A percentile compares a stretch with the other conserved stretches of the same genome.
These are phyloP conservation scores for Filobasidium wieringae DNA, from an alignment of 768 basidiomycete species.

Conservation along the genomic window DNA sequence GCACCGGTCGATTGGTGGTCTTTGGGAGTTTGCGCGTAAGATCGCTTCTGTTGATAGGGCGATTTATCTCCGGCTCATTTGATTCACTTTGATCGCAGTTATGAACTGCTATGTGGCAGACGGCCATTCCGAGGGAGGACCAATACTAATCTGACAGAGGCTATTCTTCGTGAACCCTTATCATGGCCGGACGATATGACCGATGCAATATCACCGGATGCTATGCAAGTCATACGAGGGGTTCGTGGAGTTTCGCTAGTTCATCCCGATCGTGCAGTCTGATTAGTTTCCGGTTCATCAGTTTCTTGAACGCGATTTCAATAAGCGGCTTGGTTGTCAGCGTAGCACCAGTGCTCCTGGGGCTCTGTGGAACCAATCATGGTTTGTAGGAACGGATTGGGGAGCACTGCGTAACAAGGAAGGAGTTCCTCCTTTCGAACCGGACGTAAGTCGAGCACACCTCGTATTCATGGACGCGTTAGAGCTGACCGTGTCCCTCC, in stretches of 20 bases:
- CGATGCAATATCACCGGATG: conserved; percentile 60
- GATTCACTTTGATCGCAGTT: conserved; percentile 16
- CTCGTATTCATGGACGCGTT: too few relatives aligned
- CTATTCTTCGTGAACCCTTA: conserved; percentile 75
- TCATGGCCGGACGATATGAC: conserved; percentile 85
- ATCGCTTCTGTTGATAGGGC: neutral
- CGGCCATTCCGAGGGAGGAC: conserved; percentile 88
- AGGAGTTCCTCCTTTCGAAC: conserved; percentile 69
- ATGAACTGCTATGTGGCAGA: conserved; percentile 81
- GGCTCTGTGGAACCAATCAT: conserved; percentile 66
- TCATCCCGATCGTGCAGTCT: neutral
- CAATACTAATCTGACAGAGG: conserved; percentile 81
- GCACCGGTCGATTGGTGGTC: conserved; percentile 97
- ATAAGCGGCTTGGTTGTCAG: conserved; percentile 65
- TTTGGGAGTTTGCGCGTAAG: conserved; percentile 72
- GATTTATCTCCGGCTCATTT: neutral
- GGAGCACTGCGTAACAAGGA: conserved; percentile 53
- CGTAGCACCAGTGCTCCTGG: conserved; percentile 65
- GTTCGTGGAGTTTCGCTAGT: conserved; percentile 45
- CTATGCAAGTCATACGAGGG: conserved; percentile 65
- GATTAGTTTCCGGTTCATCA: conserved; percentile 34
- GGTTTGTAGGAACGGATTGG: conserved; percentile 80
- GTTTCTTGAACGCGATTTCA: conserved; percentile 77
- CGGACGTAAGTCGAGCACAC: conserved; percentile 60
- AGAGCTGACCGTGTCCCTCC: conserved; percentile 6